Base-by-base conservation (phyloP, 2,329 filamentous ascomycete genomes). In the Fusarium sterilihyphosum region DNA sequence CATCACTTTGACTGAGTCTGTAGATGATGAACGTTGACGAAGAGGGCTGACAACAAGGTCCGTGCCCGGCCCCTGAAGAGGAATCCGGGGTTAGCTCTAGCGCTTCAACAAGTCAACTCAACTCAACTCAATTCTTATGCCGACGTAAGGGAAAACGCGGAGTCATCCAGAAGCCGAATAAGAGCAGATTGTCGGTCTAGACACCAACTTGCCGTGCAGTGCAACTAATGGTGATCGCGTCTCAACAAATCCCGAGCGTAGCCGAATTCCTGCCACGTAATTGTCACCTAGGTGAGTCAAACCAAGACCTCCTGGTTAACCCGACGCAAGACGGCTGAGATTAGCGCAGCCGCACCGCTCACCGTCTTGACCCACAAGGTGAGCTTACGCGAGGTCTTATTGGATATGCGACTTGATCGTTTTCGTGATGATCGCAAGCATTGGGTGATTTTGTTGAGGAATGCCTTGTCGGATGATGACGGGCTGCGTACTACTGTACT, bases 231-330 rank as follows among this genome's bases (percentile, higher is more conserved):
- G 26, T 7, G 6, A 38, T 60, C 24, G 16, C 31, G 8, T 35
- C 63, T 60, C 71, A 74, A 65, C 71, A 61, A 74, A 69, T 20
- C 43, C 72, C 72, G 64, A 74, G 33, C 56, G 14, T 73, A 74
- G 35, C 72, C 72, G 72, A 73, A 31, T 22, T 26, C 31, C 29
- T 59, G 41, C 41, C 64, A 61, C 62, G 67, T 61, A 74, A 67
- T 60, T 8, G 60, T 73, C 63, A 73, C 67, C 68, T 61, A 73
- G 68, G 72, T 74, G 72, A 74, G 72, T 70, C 72, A 74, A 74
- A 60, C 18, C 46, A 41, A 8, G 31, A 7, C 16, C 47, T 33
- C 60, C 72, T 71, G 18, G 26, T 71, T 73, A 73, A 70, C 57
- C 72, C 72, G 72, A 74, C 8, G 40, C 52, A 72, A 74, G 72